Evolutionary conservation across 73 alveolate genomes (phyloP), one percentile per base, ranked within the genome.

Genomic region (Breviolum minutum): DNA sequence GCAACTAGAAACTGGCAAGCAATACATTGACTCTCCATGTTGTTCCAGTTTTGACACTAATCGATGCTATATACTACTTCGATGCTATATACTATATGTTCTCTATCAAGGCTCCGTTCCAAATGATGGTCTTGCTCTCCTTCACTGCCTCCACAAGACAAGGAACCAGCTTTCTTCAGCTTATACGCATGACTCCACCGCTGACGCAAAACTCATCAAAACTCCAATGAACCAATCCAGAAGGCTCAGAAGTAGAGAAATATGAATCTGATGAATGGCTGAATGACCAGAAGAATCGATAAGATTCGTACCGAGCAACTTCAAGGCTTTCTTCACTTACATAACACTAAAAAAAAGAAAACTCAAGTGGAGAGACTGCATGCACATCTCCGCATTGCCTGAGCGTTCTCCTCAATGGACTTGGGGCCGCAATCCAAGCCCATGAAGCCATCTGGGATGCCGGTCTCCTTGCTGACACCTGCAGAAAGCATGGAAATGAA

Each of bases 351-450:
- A 79, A 29, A 79, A n/a, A n/a, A 79, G 27, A 29, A 79, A n/a
- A n/a, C 77, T 14, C 77, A 17, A 22, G 74, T 6, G 2, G n/a
- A 68, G 77, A 14, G n/a, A 68, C 77, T 6, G 4, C n/a, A 14
- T 22, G n/a, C 77, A 17, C 77, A 14, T 22, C 77, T 68, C 24
- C 77, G 6, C 77, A 14, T 22, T 8, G 81, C 81, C 85, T 76
- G n/a, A 61, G 85, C 85, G 63, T 76, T 76, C 85, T 27, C 22
- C 85, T 76, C 85, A 14, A 93, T 85, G 81, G 99, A 99, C 95
- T 99, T 82, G 61, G 99, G 99, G 30, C 99, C 99, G 94, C 99
- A 99, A 92, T 99, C 99, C 69, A 99, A 99, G 29, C 99, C 99
- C 87, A 99, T 95, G 99, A 99, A 99, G 87, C 99, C 99, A 10